Conservation (phyloP, 2,329 filamentous ascomycete genomes). For the Fusarium oxysporum region DNA sequence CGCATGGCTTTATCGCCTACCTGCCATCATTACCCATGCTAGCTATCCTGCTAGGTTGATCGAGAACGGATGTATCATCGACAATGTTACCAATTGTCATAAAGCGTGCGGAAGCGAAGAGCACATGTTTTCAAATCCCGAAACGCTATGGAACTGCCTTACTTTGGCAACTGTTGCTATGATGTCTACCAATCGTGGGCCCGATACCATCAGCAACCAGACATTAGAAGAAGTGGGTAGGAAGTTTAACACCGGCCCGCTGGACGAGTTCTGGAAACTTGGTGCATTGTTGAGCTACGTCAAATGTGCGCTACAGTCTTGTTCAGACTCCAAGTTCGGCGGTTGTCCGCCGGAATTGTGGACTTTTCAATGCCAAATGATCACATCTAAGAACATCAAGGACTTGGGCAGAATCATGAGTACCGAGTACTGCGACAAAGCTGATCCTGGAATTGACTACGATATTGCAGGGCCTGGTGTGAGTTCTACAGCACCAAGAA, state of each 20-base stretch:
- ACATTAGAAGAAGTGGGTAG: rapidly evolving
- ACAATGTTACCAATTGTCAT: neutral
- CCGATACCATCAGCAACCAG: neutral
- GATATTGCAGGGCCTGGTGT: constrained; percentile 30
- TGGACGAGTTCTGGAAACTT: rapidly evolving
- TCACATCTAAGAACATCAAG: neutral
- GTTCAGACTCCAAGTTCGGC: neutral
- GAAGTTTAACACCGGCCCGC: rapidly evolving
- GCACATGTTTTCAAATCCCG: neutral
- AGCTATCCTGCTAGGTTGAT: neutral
- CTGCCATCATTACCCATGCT: neutral
- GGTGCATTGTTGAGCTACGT: neutral
- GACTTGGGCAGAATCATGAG: neutral
- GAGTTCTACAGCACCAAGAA: neutral
- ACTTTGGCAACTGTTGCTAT: constrained; percentile 9
- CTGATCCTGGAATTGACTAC: neutral
- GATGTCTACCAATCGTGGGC: neutral
- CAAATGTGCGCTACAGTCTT: neutral
- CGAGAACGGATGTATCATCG: neutral
- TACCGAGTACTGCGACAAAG: neutral
- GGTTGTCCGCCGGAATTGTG: neutral
- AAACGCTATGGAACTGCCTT: constrained; percentile 25
- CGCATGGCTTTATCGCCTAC: neutral
- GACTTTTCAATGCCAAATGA: neutral
- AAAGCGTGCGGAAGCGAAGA: neutral